A percentile compares a stretch with the other conserved stretches of the same genome.
Conservation (phyloP, 1,284 basidiomycete genomes). For the Ceratobasidium sp. region DNA sequence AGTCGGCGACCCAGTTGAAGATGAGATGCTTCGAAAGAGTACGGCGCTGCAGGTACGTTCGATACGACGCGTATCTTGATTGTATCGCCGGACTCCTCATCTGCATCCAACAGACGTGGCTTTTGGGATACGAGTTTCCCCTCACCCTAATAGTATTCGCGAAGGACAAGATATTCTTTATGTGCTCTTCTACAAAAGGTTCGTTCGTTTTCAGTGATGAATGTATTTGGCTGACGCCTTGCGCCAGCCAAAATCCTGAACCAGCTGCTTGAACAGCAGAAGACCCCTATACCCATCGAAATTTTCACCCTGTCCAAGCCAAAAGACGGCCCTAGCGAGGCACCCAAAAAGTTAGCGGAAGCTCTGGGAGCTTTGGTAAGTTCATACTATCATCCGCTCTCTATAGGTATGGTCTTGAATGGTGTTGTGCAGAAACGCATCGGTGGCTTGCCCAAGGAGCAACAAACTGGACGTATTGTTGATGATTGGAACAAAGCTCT, state of each 20-base stretch:
- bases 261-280: conserved; percentile 64
- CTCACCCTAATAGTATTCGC: conserved; percentile 88
- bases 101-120: conserved; percentile 73
- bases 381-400: neutral
- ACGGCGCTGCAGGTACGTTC: conserved; percentile 82
- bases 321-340: conserved; percentile 73
- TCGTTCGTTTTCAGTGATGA: conserved; percentile 43
- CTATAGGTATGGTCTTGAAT: conserved; percentile 2
- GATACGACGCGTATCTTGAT: conserved; percentile 13
- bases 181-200: conserved; percentile 93
- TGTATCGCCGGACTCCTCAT: conserved; percentile 10
- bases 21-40: conserved; percentile 85
- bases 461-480: conserved; percentile 77
- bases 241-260: conserved; percentile 72
- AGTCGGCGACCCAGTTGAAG: conserved; percentile 85
- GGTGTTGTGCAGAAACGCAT: conserved; percentile 61
- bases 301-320: conserved; percentile 73
- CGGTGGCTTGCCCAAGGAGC: conserved; percentile 77
- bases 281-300: conserved; percentile 64
- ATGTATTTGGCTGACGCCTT: conserved; percentile 36
- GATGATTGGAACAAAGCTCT: conserved; percentile 78
- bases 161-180: conserved; percentile 74
- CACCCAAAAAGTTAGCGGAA: conserved; percentile 66
- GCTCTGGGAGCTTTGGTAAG: conserved; percentile 51
- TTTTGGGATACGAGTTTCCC: conserved; percentile 96